phyloP scores from a whole-genome alignment of 208 protist genomes.

The Crithidia acanthocephali region DNA sequence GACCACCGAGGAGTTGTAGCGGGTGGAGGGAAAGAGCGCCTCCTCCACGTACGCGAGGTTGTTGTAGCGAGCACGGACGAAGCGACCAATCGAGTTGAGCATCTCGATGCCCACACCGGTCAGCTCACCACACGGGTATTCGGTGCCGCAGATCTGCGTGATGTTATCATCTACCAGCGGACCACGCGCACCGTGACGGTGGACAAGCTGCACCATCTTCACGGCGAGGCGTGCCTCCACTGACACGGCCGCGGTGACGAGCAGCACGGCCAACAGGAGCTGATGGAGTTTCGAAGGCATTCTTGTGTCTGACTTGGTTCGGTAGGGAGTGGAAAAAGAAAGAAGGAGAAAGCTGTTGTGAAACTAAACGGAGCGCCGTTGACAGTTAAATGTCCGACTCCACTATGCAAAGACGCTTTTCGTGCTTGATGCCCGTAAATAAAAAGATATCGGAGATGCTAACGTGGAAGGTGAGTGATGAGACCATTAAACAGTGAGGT shows the following conservation, averaged over 20 bases:
- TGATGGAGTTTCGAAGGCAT: conserved; percentile 4
- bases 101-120: conserved; percentile 43
- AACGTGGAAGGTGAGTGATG: too few species aligned
- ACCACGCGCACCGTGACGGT: conserved; percentile 50
- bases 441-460: too few species aligned
- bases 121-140: conserved; percentile 51
- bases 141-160: conserved; percentile 36
- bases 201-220: conserved; percentile 48
- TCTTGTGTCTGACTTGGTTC: not conserved
- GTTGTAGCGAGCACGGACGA: conserved; percentile 52
- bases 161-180: conserved; percentile 35
- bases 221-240: conserved; percentile 33
- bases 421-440: too few species aligned
- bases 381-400: too few species aligned
- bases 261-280: conserved; percentile 7
- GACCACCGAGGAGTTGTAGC: conserved; percentile 54
- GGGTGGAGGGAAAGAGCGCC: conserved; percentile 40
- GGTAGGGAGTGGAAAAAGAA: too few species aligned
- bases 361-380: too few species aligned
- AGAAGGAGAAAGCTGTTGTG: too few species aligned
- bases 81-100: conserved; percentile 41
- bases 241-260: conserved; percentile 14
- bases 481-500: too few species aligned
- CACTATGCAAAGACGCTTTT: too few species aligned
- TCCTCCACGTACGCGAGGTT: conserved; percentile 36